These are phyloP conservation scores for Hymenoscyphus infarciens DNA, from an alignment of 2,329 filamentous ascomycete species.

Conservation along the genomic window DNA sequence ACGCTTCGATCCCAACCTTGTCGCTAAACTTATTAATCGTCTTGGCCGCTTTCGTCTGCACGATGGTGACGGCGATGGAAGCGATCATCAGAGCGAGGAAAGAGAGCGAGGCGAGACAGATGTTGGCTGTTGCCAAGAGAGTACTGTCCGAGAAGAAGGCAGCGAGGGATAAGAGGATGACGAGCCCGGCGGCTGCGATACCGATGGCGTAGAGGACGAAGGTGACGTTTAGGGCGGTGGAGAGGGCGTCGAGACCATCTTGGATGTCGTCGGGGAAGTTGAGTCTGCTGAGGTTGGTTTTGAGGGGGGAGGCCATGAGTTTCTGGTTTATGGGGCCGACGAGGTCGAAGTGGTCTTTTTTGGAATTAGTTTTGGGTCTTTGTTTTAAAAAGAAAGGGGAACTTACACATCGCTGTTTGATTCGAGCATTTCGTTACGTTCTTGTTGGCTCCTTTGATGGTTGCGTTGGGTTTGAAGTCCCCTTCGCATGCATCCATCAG, in stretches of 20 bases:
- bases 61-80: constrained; percentile 69
- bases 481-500: constrained; percentile 58
- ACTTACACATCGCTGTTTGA: constrained; percentile 46
- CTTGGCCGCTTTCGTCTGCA: constrained; percentile 50
- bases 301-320: constrained; percentile 40
- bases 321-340: constrained; percentile 45
- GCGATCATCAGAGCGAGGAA: constrained; percentile 63
- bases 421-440: constrained; percentile 55
- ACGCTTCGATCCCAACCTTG: constrained; percentile 33
- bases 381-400: background rate
- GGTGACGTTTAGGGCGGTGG: constrained; percentile 46
- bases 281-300: constrained; percentile 48
- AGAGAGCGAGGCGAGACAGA: constrained; percentile 42
- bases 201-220: constrained; percentile 59
- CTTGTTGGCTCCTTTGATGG: constrained; percentile 37
- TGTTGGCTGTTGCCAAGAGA: constrained; percentile 47
- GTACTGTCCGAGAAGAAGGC: constrained; percentile 44
- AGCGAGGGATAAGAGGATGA: constrained; percentile 44
- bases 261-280: constrained; percentile 55
- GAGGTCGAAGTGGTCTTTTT: constrained; percentile 49
- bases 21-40: constrained; percentile 42
- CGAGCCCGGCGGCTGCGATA: constrained; percentile 48
- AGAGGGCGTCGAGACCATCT: constrained; percentile 49
- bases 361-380: background rate
- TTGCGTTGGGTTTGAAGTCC: constrained; percentile 36